Evolutionary conservation across 169 alveolate genomes (phyloP).

Genomic region (Plasmodium inui): DNA sequence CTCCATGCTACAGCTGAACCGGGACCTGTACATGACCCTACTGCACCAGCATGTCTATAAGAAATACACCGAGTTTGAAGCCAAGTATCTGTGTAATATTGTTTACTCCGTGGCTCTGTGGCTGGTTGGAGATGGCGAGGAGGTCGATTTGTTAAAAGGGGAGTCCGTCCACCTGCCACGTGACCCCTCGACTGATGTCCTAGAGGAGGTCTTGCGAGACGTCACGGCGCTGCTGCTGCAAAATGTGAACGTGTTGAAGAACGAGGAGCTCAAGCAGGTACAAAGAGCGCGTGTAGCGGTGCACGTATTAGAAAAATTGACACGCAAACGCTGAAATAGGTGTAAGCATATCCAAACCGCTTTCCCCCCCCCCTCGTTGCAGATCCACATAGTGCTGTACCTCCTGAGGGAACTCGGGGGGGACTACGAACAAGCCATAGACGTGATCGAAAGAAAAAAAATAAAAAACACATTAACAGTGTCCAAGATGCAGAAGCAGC

Average conservation of each 20-base stretch:
- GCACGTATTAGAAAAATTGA: background rate
- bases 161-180: background rate
- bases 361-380: background rate
- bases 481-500: slow-evolving; percentile 64
- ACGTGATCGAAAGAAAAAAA: slow-evolving; percentile 31
- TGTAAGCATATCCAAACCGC: background rate
- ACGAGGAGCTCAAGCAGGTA: slow-evolving; percentile 73
- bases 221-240: slow-evolving; percentile 6
- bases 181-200: background rate
- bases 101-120: slow-evolving; percentile 43
- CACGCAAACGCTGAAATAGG: background rate
- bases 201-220: background rate
- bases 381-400: slow-evolving; percentile 59
- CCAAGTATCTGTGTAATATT: slow-evolving; percentile 64
- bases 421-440: slow-evolving; percentile 33
- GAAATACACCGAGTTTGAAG: slow-evolving; percentile 51
- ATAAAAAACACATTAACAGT: slow-evolving; percentile 53
- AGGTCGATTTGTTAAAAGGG: slow-evolving; percentile 6
- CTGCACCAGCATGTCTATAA: slow-evolving; percentile 26
- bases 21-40: background rate
- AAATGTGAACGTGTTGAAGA: slow-evolving; percentile 38
- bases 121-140: background rate
- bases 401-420: slow-evolving; percentile 16
- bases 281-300: background rate
- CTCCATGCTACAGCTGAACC: slow-evolving; percentile 22